These are phyloP conservation scores for Tetrapyrgos nigripes DNA, from an alignment of 1,284 basidiomycete species.

Conservation along the genomic window DNA sequence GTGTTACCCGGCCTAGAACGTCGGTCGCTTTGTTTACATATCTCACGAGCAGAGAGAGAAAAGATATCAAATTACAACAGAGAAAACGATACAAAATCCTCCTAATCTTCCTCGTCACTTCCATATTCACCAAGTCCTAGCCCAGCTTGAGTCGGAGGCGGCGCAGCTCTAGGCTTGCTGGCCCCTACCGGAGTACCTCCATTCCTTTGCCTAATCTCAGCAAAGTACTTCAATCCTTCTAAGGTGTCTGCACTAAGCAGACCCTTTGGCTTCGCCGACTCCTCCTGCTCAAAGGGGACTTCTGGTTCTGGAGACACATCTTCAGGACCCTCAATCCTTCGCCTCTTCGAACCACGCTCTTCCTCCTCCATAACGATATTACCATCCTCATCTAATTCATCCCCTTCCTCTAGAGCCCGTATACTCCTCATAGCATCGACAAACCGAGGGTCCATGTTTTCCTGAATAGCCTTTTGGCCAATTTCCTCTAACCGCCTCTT, in stretches of 20 bases:
- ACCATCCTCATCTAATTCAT: slow-evolving; percentile 55
- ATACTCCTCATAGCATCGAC: slow-evolving; percentile 87
- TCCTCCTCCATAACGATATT: slow-evolving; percentile 43
- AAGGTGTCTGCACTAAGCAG: slow-evolving; percentile 82
- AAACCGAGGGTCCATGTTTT: slow-evolving; percentile 83
- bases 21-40: too few relatives aligned
- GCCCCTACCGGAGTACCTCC: slow-evolving; percentile 36
- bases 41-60: too few relatives aligned
- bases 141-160: slow-evolving; percentile 44
- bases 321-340: slow-evolving; percentile 37
- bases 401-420: slow-evolving; percentile 86
- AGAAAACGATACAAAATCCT: neutral
- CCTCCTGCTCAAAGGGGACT: slow-evolving; percentile 18
- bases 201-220: slow-evolving; percentile 74
- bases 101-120: slow-evolving; percentile 73
- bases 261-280: slow-evolving; percentile 48
- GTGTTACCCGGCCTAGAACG: too few relatives aligned
- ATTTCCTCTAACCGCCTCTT: slow-evolving; percentile 81
- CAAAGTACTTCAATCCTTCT: slow-evolving; percentile 87
- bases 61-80: neutral
- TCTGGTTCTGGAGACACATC: slow-evolving; percentile 22
- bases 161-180: slow-evolving; percentile 33
- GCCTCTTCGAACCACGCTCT: slow-evolving; percentile 46
- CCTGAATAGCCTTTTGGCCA: slow-evolving; percentile 85
- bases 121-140: slow-evolving; percentile 75